Base-by-base conservation (phyloP, 2,329 filamentous ascomycete species). In the Aspergillus neotritici region DNA sequence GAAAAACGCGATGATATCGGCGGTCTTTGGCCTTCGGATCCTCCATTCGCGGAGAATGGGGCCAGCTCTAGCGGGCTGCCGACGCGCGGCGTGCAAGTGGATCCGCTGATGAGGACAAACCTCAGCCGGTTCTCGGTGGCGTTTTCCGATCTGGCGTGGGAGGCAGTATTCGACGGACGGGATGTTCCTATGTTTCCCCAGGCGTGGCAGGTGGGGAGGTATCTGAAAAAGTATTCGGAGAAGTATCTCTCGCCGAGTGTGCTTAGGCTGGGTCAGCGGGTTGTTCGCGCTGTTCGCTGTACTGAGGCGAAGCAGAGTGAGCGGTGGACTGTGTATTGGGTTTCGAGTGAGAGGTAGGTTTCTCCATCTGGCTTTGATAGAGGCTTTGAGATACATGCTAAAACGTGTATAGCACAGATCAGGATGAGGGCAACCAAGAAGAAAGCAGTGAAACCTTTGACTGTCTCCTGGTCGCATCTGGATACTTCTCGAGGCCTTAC, bases 121-220 rank as follows among this genome's bases (percentile, higher is more conserved):
- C 79, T 90, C 56, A 89, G 84, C 66, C 78, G 77, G 35, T 87
- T 88, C 63, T 87, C 86, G 0, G 80, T 93, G 50, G 53, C 56
- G 0, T 67, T 67, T 31, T 66, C 64, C 2, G 87, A 91, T 59
- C 63, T 87, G 16, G 77, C 84, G 5, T 94, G 87, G 87, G 72
- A 76, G 3, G 66, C 65, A 4, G 68, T 73, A 0, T 51, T 71
- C 15, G 46, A 39, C 7, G 67, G 73, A 4, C 5, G 12, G 1
- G 65, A 64, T 4, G 66, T 72, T 1, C 80, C 83, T 1, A 74
- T 84, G 62, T 82, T 93, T 37, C 87, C 87, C 1, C 80, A 75
- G 31, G 87, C 86, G 0, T 87, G 84, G 80, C 80, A 87, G 66
- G 79, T 91, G 4, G 86, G 86, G 1, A 70, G 69, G 16, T 94